Base-by-base conservation (phyloP, 805 yeast genomes). In the Candida boleticola region DNA sequence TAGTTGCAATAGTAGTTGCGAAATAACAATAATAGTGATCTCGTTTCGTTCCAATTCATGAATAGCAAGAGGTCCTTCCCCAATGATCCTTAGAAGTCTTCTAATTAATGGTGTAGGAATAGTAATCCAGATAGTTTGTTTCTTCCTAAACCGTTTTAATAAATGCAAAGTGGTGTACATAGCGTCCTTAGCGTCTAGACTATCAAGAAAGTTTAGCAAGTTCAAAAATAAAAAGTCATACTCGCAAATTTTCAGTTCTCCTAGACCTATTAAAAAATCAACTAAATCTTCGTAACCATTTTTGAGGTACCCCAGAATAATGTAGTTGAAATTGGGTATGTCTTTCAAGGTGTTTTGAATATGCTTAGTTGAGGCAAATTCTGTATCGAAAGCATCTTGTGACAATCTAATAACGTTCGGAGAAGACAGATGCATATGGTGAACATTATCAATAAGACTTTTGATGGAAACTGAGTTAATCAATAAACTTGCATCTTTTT, bases 11-110 rank as follows among this genome's bases (percentile, higher is more conserved):
- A 73, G 47, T 1, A 74, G 37, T 26, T 52, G 54, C 26, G 73
- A 64, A 0, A 68, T 54, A 0, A 64, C 42, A n/a, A 54, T 37
- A 1, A 73, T 39, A 0, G 76, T 60, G 9, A 61, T 42, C 39
- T 77, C 81, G 9, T 55, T 58, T 36, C 75, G 61, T 46, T 75
- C 76, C 18, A 55, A 52, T 6, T 49, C 50, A 36, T 56, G 63
- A 11, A 48, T 33, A 2, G 57, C 43, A 5, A 74, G 44, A 3
- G 63, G 48, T 1, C 52, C 54, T 19, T 64, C 68, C 1, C 73
- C 73, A 21, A 65, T 41, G 5, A 62, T 18, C 29, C 69, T 47
- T 18, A 63, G 42, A 18, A 64, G 32, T 21, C 35, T 42, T 11
- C 37, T 43, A 25, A 55, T 29, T 2, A 38, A 13, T n/a, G 22